Percentiles rank a stretch among this genome's conserved stretches.
phyloP scores from a whole-genome alignment of 2,329 filamentous ascomycete species.

The Pseudogymnoascus sp. region DNA sequence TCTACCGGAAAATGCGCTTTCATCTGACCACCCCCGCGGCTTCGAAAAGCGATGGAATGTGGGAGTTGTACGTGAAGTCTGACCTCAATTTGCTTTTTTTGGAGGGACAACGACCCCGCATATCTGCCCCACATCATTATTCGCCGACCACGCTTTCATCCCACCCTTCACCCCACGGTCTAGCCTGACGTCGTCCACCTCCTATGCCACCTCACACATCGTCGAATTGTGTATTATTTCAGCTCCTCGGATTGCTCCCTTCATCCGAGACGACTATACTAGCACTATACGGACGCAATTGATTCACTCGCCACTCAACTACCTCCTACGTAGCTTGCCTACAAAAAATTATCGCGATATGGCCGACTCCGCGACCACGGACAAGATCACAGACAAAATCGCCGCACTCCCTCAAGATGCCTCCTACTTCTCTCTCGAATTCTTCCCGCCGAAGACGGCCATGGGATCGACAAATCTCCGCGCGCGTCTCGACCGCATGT shows the following conservation, averaged over 20 bases:
- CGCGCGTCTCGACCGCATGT: conserved; percentile 90
- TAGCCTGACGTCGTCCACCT: conserved; percentile 5
- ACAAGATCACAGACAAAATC: conserved; percentile 93
- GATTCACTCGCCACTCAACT: neutral
- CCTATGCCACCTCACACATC: conserved; percentile 8
- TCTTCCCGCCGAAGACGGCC: conserved; percentile 95
- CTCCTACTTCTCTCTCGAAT: conserved; percentile 93
- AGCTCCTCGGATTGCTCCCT: neutral
- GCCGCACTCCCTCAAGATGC: conserved; percentile 74
- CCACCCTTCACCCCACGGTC: conserved; percentile 1
- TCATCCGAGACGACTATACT: neutral
- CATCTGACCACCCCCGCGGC: neutral
- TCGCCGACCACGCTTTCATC: conserved; percentile 6
- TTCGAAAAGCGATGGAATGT: neutral
- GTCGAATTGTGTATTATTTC: neutral
- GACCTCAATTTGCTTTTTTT: conserved; percentile 7
- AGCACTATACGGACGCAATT: neutral
- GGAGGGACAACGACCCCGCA: conserved; percentile 6
- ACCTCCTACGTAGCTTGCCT: neutral
- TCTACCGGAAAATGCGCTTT: neutral
- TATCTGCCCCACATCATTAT: conserved; percentile 9
- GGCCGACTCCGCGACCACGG: conserved; percentile 28
- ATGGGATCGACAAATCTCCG: conserved; percentile 95
- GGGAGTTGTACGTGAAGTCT: neutral
- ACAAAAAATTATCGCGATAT: neutral